Evolutionary conservation across 164 flowering plant species (phyloP).

Genomic region (Liriodendron chinense): DNA sequence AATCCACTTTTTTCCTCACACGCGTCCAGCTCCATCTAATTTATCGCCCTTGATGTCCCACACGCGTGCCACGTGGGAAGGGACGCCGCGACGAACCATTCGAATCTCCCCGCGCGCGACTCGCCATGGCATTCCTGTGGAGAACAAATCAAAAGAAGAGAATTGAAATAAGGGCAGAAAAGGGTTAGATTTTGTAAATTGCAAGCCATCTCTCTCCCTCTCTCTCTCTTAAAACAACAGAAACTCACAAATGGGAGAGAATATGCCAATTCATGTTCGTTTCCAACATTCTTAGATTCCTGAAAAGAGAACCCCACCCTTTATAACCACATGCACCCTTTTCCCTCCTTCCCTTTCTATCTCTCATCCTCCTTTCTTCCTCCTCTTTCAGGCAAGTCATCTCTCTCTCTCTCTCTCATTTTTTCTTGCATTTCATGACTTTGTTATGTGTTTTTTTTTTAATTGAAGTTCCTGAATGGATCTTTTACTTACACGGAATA

Average conservation of each 20-base stretch:
- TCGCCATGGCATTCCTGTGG: neutral
- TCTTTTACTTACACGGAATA: neutral
- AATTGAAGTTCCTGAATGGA: neutral
- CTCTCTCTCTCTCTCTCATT: conserved; percentile 4
- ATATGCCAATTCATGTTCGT: conserved; percentile 34
- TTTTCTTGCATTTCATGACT: neutral
- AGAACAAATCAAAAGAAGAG: neutral
- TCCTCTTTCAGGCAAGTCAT: conserved; percentile 9
- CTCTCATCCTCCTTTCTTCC: neutral
- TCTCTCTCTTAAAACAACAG: neutral
- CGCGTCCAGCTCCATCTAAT: too few species aligned
- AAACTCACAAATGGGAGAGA: conserved; percentile 14
- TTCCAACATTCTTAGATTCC: conserved; percentile 32
- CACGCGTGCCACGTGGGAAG: too few species aligned
- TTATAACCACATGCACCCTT: conserved; percentile 5
- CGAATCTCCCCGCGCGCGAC: neutral
- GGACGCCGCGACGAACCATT: neutral
- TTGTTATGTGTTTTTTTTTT: neutral
- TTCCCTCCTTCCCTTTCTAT: neutral
- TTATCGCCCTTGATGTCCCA: too few species aligned
- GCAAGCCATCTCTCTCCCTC: neutral
- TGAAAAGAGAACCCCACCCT: conserved; percentile 7
- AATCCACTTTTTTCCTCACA: too few species aligned
- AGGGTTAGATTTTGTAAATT: neutral
- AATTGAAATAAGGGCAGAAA: neutral